Base-by-base conservation (phyloP, 2,329 filamentous ascomycete species). In the Diaporthe citriasiana region DNA sequence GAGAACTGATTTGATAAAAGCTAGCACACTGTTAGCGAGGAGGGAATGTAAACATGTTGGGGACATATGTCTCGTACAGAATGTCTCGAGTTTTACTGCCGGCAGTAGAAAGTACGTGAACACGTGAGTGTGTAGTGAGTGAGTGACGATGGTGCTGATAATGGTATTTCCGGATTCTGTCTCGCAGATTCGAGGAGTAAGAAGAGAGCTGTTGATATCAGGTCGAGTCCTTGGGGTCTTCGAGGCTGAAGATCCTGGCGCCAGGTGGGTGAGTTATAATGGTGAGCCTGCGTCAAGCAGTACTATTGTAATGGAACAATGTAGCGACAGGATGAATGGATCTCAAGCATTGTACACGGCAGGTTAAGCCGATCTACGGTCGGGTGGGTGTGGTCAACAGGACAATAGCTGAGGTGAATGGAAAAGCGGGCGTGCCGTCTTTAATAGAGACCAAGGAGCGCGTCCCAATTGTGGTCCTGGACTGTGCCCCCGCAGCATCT, bases 251-350 rank as follows among this genome's bases (percentile, higher is more conserved):
- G 59, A 63, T 63, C 42, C 59, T 30, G 68, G 45, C 59, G 47
- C 68, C 66, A 60, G 60, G 74, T 56, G 59, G 47, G 19, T 19
- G 27, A 42, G 65, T 63, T 70, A 42, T 73, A 69, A 66, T 42
- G 42, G 53, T 2, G 65, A 75, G 74, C 27, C 71, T 75, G 72
- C 71, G 27, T 75, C 74, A 51, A 75, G 74, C 74, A 75, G 71
- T 56, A 57, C 71, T 73, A 74, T 73, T 75, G 71, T 71, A 19
- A 25, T 40, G 38, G 51, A 74, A 73, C 66, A 75, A 75, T 71
- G 42, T 56, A 71, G 57, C 59, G 68, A 71, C 56, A 56, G 51
- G 47, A 53, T 65, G 27, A 50, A 73, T 57, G n/a, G 65, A n/a
- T 69, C 65, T 45, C 59, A 35, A 51, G 74, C 74, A 75, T 73